Evolutionary conservation across 2,329 filamentous ascomycete genomes (phyloP).

Genomic region (Calonectria naviculata): DNA sequence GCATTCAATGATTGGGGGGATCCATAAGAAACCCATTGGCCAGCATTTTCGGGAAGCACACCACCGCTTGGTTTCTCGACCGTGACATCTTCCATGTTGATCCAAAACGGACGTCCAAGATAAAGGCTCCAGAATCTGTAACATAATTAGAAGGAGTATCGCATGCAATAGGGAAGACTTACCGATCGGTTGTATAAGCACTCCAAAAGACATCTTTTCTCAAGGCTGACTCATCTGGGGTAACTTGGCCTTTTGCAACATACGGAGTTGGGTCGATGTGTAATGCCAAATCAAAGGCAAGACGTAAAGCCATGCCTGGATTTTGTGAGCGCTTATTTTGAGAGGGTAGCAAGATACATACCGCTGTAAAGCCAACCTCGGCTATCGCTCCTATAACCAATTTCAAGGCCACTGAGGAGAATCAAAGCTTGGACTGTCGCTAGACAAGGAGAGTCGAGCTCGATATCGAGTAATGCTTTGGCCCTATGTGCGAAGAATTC

Average conservation of each 20-base stretch:
- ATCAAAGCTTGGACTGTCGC: constrained; percentile 41
- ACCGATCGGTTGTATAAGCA: constrained; percentile 43
- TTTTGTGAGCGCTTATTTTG: constrained; percentile 31
- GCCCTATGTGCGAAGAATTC: constrained; percentile 41
- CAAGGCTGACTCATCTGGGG: constrained; percentile 36
- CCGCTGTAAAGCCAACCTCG: constrained; percentile 42
- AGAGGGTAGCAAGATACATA: background rate
- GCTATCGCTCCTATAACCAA: constrained; percentile 38
- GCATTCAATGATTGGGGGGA: constrained; percentile 18
- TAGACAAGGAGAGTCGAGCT: constrained; percentile 37
- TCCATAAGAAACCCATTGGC: constrained; percentile 25
- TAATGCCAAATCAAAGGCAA: constrained; percentile 39
- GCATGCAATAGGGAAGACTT: background rate
- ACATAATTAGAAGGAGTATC: background rate
- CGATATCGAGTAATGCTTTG: constrained; percentile 39
- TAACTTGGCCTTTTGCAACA: constrained; percentile 34
- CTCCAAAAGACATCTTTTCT: constrained; percentile 44
- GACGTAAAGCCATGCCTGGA: constrained; percentile 40
- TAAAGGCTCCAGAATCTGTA: constrained; percentile 39
- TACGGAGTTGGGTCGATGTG: constrained; percentile 39
- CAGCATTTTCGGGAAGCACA: background rate
- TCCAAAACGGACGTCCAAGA: constrained; percentile 37
- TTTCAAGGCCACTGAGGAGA: constrained; percentile 39
- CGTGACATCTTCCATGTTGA: constrained; percentile 39
- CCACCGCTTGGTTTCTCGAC: constrained; percentile 30